A percentile compares a stretch with the other conserved stretches of the same genome.
These are phyloP conservation scores for Porcisia deanei DNA, from an alignment of 208 protist species.

Conservation along the genomic window DNA sequence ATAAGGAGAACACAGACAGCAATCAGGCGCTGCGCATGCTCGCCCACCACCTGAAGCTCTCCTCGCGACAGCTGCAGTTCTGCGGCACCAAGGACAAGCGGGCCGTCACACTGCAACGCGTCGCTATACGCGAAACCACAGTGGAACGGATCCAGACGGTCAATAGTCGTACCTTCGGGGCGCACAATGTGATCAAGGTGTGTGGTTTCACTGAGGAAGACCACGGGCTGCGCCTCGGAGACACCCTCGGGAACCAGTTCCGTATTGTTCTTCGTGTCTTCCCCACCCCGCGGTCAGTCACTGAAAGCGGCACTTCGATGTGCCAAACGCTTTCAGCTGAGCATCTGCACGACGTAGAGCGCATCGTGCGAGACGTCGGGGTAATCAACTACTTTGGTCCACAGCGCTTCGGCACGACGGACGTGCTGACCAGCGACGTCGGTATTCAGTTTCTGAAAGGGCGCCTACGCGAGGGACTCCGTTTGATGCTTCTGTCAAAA, in stretches of 20 bases:
- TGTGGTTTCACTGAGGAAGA: constrained; percentile 71
- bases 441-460: constrained; percentile 81
- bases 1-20: constrained; percentile 95
- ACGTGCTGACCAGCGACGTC: constrained; percentile 90
- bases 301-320: background rate
- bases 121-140: constrained; percentile 72
- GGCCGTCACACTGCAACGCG: constrained; percentile 92
- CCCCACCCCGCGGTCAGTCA: constrained; percentile 5
- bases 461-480: constrained; percentile 64
- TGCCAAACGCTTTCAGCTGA: constrained; percentile 3
- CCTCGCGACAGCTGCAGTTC: constrained; percentile 77
- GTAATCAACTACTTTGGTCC: constrained; percentile 96
- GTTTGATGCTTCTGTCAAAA: constrained; percentile 75
- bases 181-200: constrained; percentile 66
- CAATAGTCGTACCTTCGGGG: constrained; percentile 62
- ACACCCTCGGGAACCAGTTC: constrained; percentile 93
- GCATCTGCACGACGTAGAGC: constrained; percentile 27
- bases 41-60: constrained; percentile 58
- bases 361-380: constrained; percentile 51
- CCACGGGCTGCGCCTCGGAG: constrained; percentile 80
- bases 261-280: constrained; percentile 85
- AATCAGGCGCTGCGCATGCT: constrained; percentile 72
- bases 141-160: constrained; percentile 57
- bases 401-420: constrained; percentile 95
- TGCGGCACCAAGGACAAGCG: constrained; percentile 97